These are phyloP conservation scores for Citrus mangshanensis DNA, from an alignment of 345 rosid genomes.

Conservation along the genomic window DNA sequence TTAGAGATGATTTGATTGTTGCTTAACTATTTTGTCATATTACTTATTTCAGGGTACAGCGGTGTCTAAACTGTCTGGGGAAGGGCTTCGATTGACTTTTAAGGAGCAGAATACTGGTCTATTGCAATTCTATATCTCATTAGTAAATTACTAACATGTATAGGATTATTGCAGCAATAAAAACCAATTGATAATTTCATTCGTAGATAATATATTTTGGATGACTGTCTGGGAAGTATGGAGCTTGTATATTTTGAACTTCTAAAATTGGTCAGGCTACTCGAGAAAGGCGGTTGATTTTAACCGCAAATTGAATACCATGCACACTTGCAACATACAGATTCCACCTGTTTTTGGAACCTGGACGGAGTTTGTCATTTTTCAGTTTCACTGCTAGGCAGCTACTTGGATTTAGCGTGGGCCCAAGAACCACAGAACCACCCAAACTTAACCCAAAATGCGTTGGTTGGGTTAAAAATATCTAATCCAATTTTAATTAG, in stretches of 20 bases:
- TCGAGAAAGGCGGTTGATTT: neutral
- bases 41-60: slow-evolving; percentile 60
- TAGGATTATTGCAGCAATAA: neutral
- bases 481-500: too few relatives aligned
- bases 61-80: slow-evolving; percentile 77
- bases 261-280: neutral
- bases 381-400: neutral
- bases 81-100: slow-evolving; percentile 40
- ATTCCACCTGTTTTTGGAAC: neutral
- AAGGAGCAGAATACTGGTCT: neutral
- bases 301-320: neutral
- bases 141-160: neutral
- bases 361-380: neutral
- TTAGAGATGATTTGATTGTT: neutral
- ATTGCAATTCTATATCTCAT: neutral
- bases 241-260: neutral
- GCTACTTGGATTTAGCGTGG: too few relatives aligned
- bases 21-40: neutral
- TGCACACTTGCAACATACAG: neutral
- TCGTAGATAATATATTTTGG: neutral
- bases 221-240: neutral
- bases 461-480: too few relatives aligned
- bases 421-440: too few relatives aligned
- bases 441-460: too few relatives aligned
- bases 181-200: neutral